A percentile compares a stretch with the other conserved stretches of the same genome.
Evolutionary conservation across 441 rosid species (phyloP).

Genomic region (Iberis amara): DNA sequence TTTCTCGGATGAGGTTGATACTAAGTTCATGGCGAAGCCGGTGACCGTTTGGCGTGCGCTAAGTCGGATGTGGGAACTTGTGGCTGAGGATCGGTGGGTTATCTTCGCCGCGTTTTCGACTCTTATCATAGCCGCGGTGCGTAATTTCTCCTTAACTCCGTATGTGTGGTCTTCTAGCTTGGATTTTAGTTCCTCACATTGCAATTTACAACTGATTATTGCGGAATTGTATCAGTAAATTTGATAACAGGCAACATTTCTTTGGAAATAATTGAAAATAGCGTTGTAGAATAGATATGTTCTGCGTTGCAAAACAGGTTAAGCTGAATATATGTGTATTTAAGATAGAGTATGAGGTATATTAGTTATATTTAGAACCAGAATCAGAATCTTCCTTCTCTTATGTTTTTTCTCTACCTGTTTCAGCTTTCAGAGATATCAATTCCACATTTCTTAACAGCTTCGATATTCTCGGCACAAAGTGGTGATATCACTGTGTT

Average conservation of each 20-base stretch:
- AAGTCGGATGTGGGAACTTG: conserved; percentile 83
- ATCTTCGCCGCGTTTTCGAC: conserved; percentile 75
- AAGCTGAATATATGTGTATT: no score
- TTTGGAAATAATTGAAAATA: not conserved
- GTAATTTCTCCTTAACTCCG: conserved; percentile 14
- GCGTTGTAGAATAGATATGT: no score
- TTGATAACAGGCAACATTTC: not conserved
- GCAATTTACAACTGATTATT: not conserved
- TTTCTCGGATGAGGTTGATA: conserved; percentile 60
- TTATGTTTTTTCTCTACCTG: conserved; percentile 26
- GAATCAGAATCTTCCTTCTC: not conserved
- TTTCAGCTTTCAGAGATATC: conserved; percentile 79
- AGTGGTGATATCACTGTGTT: conserved; percentile 62
- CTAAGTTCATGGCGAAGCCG: conserved; percentile 60
- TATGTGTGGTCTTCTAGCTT: not conserved
- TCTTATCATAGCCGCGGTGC: conserved; percentile 70
- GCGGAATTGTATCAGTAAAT: not conserved
- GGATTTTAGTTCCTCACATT: not conserved
- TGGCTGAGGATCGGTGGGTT: conserved; percentile 80
- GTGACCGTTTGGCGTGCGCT: conserved; percentile 83
- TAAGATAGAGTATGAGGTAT: no score
- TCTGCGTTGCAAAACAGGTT: no score
- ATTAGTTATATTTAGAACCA: no score
- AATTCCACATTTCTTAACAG: conserved; percentile 88
- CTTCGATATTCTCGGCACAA: conserved; percentile 86